Base-by-base conservation (phyloP, 495 filamentous ascomycete genomes). In the Lophiotrema nucula region DNA sequence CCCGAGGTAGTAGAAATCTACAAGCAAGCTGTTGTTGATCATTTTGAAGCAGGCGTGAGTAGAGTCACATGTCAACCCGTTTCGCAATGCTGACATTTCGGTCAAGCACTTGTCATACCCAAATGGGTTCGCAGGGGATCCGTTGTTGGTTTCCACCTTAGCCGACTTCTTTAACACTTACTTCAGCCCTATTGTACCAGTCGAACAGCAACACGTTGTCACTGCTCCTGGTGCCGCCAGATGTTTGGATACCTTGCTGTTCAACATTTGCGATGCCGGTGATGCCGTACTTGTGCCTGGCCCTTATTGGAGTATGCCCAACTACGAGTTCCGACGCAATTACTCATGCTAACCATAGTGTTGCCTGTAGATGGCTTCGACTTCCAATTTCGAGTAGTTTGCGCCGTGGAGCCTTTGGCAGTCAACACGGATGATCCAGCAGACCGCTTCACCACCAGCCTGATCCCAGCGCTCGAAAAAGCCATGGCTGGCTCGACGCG, bases 251-350 rank as follows among this genome's bases (percentile, higher is more conserved):
- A 66, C 72, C 66, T 25, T 75, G 61, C 16, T 71, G 8, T 76
- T 68, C 58, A 72, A 69, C 33, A 66, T 79, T 5, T 76, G 74
- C 13, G 73, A 77, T 33, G 65, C 69, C 1, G 74, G 73, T 0
- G 78, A 81, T 35, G 74, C 70, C 0, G 70, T 79, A 4, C 60
- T 81, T 0, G 69, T 78, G 24, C 71, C 64, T 22, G 67, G 71
- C n/a, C 78, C 78, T 8, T 71, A 65, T 35, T 73, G 68, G 57
- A 46, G n/a, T n/a, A n/a, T n/a, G n/a, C n/a, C n/a, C n/a, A n/a
- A n/a, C n/a, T n/a, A n/a, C n/a, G n/a, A n/a, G n/a, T n/a, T n/a
- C n/a, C n/a, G n/a, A n/a, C n/a, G n/a, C n/a, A n/a, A n/a, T n/a
- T n/a, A n/a, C n/a, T n/a, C n/a, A n/a, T n/a, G n/a, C n/a, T n/a